Conservation (phyloP, 2,329 filamentous ascomycete species). For the Epichloe sibirici region DNA sequence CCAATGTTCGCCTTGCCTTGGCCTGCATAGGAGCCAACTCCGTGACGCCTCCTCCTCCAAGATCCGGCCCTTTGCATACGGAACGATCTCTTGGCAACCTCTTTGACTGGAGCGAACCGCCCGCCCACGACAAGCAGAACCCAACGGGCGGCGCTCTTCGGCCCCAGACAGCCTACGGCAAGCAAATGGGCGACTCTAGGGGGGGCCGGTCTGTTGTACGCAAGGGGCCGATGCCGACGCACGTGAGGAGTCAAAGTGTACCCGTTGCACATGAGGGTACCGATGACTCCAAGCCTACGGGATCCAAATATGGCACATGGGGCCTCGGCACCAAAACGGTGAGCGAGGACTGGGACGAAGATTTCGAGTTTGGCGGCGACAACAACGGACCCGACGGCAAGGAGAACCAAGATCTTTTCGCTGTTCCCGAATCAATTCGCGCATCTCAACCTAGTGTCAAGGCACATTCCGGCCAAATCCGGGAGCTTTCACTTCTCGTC, state of each 20-base stretch:
- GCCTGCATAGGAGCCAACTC: conserved; percentile 38
- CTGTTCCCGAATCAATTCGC: conserved; percentile 62
- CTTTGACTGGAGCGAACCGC: conserved; percentile 67
- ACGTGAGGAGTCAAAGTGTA: conserved; percentile 72
- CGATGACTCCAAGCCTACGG: conserved; percentile 42
- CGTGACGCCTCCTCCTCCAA: conserved; percentile 10
- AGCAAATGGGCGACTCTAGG: conserved; percentile 60
- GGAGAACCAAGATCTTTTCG: conserved; percentile 21
- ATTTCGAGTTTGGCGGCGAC: conserved; percentile 61
- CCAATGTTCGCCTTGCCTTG: conserved; percentile 41
- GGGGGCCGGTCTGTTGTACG: conserved; percentile 57
- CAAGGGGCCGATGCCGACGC: conserved; percentile 54
- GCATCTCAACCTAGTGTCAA: conserved; percentile 73
- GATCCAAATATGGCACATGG: conserved; percentile 69
- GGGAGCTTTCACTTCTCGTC: conserved; percentile 69
- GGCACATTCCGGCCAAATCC: conserved; percentile 71
- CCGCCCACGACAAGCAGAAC: conserved; percentile 48
- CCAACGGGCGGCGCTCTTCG: conserved; percentile 45
- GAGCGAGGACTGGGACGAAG: conserved; percentile 82
- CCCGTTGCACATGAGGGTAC: conserved; percentile 54
- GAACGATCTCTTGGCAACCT: conserved; percentile 54
- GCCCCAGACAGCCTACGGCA: conserved; percentile 64
- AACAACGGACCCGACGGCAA: conserved; percentile 25
- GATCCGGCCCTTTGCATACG: conserved; percentile 8
- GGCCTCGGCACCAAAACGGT: conserved; percentile 65